Percentiles rank a stretch among this genome's conserved stretches.
Conservation (phyloP, 2,329 filamentous ascomycete species). For the Sporothrix variecibatus region DNA sequence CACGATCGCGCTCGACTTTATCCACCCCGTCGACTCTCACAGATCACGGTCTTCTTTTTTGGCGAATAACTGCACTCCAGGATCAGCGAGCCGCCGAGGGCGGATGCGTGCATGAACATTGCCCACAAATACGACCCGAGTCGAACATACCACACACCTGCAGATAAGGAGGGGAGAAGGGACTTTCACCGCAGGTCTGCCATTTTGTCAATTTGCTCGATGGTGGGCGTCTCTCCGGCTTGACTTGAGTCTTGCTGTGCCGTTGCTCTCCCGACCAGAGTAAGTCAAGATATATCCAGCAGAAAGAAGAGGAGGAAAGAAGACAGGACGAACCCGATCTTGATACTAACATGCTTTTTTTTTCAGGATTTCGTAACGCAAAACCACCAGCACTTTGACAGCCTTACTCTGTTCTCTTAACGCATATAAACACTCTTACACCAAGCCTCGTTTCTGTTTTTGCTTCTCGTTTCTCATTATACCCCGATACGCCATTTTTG, state of each 20-base stretch:
- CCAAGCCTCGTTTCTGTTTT: neutral
- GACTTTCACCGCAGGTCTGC: neutral
- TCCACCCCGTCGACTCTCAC: neutral
- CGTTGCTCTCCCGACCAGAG: neutral
- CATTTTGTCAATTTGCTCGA: neutral
- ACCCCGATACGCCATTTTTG: neutral
- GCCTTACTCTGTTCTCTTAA: neutral
- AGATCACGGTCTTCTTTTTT: neutral
- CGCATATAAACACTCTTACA: neutral
- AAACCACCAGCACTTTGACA: neutral
- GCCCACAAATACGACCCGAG: neutral
- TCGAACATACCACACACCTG: constrained; percentile 13
- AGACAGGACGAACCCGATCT: neutral
- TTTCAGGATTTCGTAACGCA: neutral
- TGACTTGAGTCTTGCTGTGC: neutral
- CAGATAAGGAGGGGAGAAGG: constrained; percentile 24
- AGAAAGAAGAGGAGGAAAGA: neutral
- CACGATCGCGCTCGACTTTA: neutral
- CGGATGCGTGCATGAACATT: constrained; percentile 19
- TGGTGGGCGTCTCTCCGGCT: neutral
- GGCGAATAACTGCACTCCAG: neutral
- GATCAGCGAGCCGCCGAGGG: neutral
- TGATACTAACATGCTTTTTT: neutral
- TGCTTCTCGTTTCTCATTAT: neutral
- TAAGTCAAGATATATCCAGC: neutral